A percentile compares a stretch with the other conserved stretches of the same genome.
These are phyloP conservation scores for Penicillium canariense DNA, from an alignment of 495 filamentous ascomycete genomes.

Conservation along the genomic window DNA sequence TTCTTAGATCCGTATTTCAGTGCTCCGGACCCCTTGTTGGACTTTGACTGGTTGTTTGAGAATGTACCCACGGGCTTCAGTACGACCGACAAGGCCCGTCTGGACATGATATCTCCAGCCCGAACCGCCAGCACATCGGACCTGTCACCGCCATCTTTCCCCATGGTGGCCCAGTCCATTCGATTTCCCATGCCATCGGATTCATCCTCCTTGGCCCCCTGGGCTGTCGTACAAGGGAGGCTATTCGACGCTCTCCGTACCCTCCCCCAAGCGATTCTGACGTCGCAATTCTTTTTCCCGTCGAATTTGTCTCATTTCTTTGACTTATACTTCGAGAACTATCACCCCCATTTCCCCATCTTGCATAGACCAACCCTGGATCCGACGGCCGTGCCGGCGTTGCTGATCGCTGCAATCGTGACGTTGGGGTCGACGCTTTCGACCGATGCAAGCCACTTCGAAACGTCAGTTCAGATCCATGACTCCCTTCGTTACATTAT, in stretches of 20 bases:
- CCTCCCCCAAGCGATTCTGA: not conserved
- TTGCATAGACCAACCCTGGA: conserved; percentile 9
- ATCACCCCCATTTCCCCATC: conserved; percentile 23
- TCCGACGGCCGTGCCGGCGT: not conserved
- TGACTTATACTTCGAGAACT: conserved; percentile 17
- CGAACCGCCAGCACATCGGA: conserved; percentile 3
- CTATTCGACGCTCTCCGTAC: conserved; percentile 2
- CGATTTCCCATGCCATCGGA: not conserved
- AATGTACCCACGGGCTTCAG: conserved; percentile 10
- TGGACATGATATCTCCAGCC: conserved; percentile 6
- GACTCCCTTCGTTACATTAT: not conserved
- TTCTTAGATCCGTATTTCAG: conserved; percentile 15
- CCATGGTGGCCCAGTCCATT: not conserved
- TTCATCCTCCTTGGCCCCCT: not conserved
- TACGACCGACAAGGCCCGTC: not conserved
- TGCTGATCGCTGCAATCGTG: not conserved
- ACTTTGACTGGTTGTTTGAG: conserved; percentile 20
- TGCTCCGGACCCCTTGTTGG: conserved; percentile 11
- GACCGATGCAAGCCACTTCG: not conserved
- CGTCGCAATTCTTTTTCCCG: not conserved
- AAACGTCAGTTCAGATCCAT: not conserved
- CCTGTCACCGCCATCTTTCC: conserved; percentile 11
- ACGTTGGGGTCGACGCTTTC: not conserved
- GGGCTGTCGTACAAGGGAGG: not conserved
- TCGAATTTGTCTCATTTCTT: conserved; percentile 7